Percentiles rank a stretch among this genome's conserved stretches.
phyloP scores from a whole-genome alignment of 2,329 filamentous ascomycete genomes.

The Neonectria ditissima region DNA sequence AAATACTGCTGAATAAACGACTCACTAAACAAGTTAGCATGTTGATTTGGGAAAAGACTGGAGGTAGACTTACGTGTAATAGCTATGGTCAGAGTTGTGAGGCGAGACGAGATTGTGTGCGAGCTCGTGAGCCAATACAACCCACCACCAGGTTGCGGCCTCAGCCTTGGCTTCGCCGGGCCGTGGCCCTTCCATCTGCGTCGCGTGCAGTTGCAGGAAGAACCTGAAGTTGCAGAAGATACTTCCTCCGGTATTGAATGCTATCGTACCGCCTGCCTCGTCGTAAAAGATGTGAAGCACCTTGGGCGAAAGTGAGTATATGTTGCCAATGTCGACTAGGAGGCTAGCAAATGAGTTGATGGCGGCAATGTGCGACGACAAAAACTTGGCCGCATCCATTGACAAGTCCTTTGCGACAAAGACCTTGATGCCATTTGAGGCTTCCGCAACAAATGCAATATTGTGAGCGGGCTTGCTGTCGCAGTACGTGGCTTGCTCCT shows the following conservation, averaged over 20 bases:
- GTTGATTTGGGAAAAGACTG: background rate
- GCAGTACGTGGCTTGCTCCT: conserved; percentile 88
- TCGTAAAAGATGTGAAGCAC: conserved; percentile 92
- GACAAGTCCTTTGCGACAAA: conserved; percentile 72
- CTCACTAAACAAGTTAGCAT: conserved; percentile 63
- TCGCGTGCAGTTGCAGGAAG: conserved; percentile 82
- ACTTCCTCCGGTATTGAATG: conserved; percentile 88
- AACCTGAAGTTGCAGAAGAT: conserved; percentile 95
- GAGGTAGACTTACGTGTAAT: conserved; percentile 73
- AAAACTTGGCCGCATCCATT: conserved; percentile 63
- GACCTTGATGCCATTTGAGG: conserved; percentile 78
- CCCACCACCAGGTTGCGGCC: conserved; percentile 89
- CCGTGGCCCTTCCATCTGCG: conserved; percentile 53
- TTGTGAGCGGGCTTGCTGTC: conserved; percentile 81
- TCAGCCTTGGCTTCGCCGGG: conserved; percentile 68
- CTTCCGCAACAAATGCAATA: conserved; percentile 76
- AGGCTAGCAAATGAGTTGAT: conserved; percentile 78
- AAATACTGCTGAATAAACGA: conserved; percentile 85
- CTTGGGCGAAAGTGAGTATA: conserved; percentile 77
- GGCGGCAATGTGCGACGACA: conserved; percentile 68
- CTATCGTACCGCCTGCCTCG: conserved; percentile 81
- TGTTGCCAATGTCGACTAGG: conserved; percentile 74
- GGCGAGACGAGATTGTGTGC: conserved; percentile 89
- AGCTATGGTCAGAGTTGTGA: conserved; percentile 84
- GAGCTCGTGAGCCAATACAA: conserved; percentile 94